Evolutionary conservation across 208 protist genomes (phyloP).

Genomic region (Crithidia acanthocephali): DNA sequence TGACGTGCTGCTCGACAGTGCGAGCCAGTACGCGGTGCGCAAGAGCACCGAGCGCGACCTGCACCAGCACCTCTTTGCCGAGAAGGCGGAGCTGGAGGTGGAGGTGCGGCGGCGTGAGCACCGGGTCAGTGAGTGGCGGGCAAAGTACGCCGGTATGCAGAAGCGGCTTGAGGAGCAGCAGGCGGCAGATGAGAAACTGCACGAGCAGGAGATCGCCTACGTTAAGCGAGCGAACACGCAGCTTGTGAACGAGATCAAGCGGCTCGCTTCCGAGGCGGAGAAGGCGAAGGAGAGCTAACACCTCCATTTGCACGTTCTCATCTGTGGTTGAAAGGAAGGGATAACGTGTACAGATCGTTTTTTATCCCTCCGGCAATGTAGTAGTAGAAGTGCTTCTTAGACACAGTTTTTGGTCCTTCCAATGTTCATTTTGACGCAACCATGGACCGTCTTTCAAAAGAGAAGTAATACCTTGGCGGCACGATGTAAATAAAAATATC

Average conservation of each 20-base stretch:
- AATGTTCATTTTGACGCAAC: too few relatives aligned
- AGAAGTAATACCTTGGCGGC: too few relatives aligned
- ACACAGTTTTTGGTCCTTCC: too few relatives aligned
- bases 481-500: too few relatives aligned
- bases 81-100: slow-evolving; percentile 72
- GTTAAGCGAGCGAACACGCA: slow-evolving; percentile 87
- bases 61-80: slow-evolving; percentile 58
- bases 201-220: slow-evolving; percentile 91
- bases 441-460: too few relatives aligned
- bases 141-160: slow-evolving; percentile 78
- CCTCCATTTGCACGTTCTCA: too few relatives aligned
- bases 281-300: slow-evolving; percentile 34
- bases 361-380: too few relatives aligned
- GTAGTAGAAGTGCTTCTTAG: too few relatives aligned
- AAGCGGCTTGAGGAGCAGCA: slow-evolving; percentile 90
- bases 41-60: slow-evolving; percentile 90
- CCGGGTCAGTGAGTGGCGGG: slow-evolving; percentile 82
- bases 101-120: slow-evolving; percentile 90
- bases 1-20: slow-evolving; percentile 85
- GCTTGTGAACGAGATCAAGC: slow-evolving; percentile 90
- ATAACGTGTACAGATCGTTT: too few relatives aligned
- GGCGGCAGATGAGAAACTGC: slow-evolving; percentile 56
- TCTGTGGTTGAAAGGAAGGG: too few relatives aligned
- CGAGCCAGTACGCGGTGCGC: slow-evolving; percentile 84
- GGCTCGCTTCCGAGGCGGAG: slow-evolving; percentile 65